Base-by-base conservation (phyloP, 1,139 yeast genomes). In the Geotrichum candidum region DNA sequence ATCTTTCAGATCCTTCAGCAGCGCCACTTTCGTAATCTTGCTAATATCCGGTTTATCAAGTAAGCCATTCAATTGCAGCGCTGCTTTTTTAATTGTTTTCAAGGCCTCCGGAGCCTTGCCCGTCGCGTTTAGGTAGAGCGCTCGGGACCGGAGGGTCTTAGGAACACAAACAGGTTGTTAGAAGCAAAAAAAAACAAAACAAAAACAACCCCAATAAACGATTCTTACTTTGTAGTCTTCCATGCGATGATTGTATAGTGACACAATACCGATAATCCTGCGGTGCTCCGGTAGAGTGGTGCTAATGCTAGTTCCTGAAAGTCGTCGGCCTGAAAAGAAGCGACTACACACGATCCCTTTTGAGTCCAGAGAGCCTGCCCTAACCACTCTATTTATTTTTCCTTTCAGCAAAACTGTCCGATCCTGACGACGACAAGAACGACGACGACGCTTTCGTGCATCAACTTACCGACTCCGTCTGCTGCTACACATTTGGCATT, bases 31-130 rank as follows among this genome's bases (percentile, higher is more conserved):
- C 13, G 3, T 23, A n/a, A 2, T 5, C 1, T 51, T 13, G n/a
- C 63, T 58, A 31, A 60, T 31, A 4, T 33, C 27, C n/a, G 46
- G n/a, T 10, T 55, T n/a, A n/a, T 61, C 63, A 27, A 67, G 56
- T 13, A 55, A 52, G 2, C 25, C 22, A 53, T 65, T 58, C 57
- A 61, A 59, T 35, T 60, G 54, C 53, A 60, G 53, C 57, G 70
- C 62, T 53, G 66, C 61, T 45, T 52, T 22, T 63, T 61, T 38
- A 18, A 56, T 45, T 15, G 46, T 45, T 23, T 67, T 65, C 38
- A 69, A 56, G 3, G 73, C 67, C 5, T 59, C 62, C 38, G 67
- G 65, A 15, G 63, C 57, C 23, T 65, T 62, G 7, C 73, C 73
- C 0, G 66, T 57, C 11, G 73, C 65, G 54, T 65, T 61, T 31